Conservation (phyloP, 495 filamentous ascomycete genomes). For the Penicillium steckii region DNA sequence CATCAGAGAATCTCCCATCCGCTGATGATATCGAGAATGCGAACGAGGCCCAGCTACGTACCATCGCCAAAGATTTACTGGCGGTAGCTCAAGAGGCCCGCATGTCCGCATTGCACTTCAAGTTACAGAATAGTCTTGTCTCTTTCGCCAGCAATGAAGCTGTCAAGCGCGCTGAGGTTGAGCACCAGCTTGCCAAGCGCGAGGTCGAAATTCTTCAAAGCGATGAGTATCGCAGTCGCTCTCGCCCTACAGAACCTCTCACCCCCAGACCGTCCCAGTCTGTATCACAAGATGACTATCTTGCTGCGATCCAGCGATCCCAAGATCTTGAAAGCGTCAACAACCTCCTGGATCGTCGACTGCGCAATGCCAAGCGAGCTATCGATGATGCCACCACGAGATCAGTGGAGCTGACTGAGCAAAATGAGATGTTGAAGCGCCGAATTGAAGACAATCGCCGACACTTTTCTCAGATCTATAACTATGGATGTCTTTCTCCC, state of each 20-base stretch:
- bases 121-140: conserved; percentile 85
- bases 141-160: conserved; percentile 84
- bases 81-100: conserved; percentile 60
- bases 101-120: conserved; percentile 85
- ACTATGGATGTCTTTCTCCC: conserved; percentile 50
- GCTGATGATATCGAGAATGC: conserved; percentile 64
- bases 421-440: conserved; percentile 71
- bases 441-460: conserved; percentile 86
- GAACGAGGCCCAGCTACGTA: conserved; percentile 56
- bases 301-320: conserved; percentile 47
- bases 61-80: conserved; percentile 55
- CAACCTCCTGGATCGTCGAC: conserved; percentile 56
- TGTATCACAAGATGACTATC: conserved; percentile 37
- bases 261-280: conserved; percentile 30
- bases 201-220: conserved; percentile 86
- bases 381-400: conserved; percentile 65
- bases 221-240: conserved; percentile 42
- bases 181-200: conserved; percentile 86
- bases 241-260: conserved; percentile 32
- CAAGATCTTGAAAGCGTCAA: conserved; percentile 66
- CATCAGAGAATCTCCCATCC: conserved; percentile 56
- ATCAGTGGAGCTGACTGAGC: conserved; percentile 53
- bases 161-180: conserved; percentile 82
- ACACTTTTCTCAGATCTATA: conserved; percentile 69
- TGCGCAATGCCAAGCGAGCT: conserved; percentile 71